Evolutionary conservation across 495 filamentous ascomycete genomes (phyloP).

Genomic region (Aspergillus campestris): DNA sequence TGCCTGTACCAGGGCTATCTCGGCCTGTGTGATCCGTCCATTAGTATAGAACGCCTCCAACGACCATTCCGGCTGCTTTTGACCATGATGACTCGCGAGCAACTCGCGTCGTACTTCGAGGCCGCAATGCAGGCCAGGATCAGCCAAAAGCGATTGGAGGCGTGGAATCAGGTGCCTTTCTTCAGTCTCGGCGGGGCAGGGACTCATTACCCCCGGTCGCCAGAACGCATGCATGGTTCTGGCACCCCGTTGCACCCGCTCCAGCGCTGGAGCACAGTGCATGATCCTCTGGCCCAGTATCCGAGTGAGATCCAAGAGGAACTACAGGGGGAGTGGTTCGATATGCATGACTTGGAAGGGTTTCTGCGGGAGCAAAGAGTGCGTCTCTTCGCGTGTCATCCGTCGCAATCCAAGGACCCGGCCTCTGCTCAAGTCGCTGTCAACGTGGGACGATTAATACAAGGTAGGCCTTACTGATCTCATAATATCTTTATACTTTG

Average conservation of each 20-base stretch:
- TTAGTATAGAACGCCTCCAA: slow-evolving; percentile 40
- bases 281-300: slow-evolving; percentile 17
- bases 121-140: slow-evolving; percentile 17
- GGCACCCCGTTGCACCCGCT: slow-evolving; percentile 6
- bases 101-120: slow-evolving; percentile 38
- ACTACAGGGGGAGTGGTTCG: slow-evolving; percentile 64
- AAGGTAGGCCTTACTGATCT: slow-evolving; percentile 6
- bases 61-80: slow-evolving; percentile 61
- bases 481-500: not conserved
- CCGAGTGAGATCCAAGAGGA: slow-evolving; percentile 21
- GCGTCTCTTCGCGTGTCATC: slow-evolving; percentile 5
- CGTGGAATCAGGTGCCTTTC: slow-evolving; percentile 51
- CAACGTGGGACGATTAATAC: slow-evolving; percentile 13
- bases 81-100: slow-evolving; percentile 42
- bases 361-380: slow-evolving; percentile 41
- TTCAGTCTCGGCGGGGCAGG: slow-evolving; percentile 58
- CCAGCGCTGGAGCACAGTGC: slow-evolving; percentile 22
- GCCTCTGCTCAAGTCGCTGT: slow-evolving; percentile 1
- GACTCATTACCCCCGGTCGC: slow-evolving; percentile 44
- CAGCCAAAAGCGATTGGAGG: slow-evolving; percentile 32
- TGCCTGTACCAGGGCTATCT: slow-evolving; percentile 51
- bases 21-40: slow-evolving; percentile 44
- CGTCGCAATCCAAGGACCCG: not conserved
- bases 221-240: slow-evolving; percentile 16
- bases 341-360: slow-evolving; percentile 62